Conservation (phyloP, 2,329 filamentous ascomycete species). For the Diaporthe sp. region DNA sequence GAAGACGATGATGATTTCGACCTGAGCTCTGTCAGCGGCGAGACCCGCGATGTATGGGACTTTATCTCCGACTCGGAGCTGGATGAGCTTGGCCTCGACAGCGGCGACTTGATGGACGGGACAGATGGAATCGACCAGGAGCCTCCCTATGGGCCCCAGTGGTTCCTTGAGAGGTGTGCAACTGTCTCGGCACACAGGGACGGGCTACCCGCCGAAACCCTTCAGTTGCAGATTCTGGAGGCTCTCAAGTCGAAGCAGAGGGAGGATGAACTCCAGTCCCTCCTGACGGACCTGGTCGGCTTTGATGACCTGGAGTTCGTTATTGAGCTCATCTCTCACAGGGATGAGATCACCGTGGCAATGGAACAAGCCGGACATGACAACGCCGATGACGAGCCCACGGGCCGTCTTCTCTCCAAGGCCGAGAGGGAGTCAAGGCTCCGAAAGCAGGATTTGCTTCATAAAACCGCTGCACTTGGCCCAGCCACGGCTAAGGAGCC, state of each 20-base stretch:
- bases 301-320: slow-evolving; percentile 95
- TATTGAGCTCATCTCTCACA: slow-evolving; percentile 86
- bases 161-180: slow-evolving; percentile 78
- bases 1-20: slow-evolving; percentile 69
- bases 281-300: slow-evolving; percentile 88
- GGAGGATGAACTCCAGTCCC: slow-evolving; percentile 91
- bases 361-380: slow-evolving; percentile 47
- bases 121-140: slow-evolving; percentile 40
- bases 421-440: slow-evolving; percentile 84
- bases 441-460: slow-evolving; percentile 79
- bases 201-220: slow-evolving; percentile 74
- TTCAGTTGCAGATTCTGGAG: slow-evolving; percentile 81
- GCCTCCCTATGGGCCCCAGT: slow-evolving; percentile 66
- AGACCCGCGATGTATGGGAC: slow-evolving; percentile 90
- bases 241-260: slow-evolving; percentile 74
- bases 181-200: slow-evolving; percentile 72
- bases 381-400: slow-evolving; percentile 37
- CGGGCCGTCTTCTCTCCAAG: slow-evolving; percentile 73
- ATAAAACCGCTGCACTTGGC: slow-evolving; percentile 81
- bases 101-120: slow-evolving; percentile 51
- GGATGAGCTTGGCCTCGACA: slow-evolving; percentile 62
- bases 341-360: slow-evolving; percentile 70
- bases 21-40: slow-evolving; percentile 64
- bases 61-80: slow-evolving; percentile 83
- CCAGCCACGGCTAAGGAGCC: slow-evolving; percentile 78